phyloP scores from a whole-genome alignment of 805 yeast genomes.

The Lachancea meyersii region DNA sequence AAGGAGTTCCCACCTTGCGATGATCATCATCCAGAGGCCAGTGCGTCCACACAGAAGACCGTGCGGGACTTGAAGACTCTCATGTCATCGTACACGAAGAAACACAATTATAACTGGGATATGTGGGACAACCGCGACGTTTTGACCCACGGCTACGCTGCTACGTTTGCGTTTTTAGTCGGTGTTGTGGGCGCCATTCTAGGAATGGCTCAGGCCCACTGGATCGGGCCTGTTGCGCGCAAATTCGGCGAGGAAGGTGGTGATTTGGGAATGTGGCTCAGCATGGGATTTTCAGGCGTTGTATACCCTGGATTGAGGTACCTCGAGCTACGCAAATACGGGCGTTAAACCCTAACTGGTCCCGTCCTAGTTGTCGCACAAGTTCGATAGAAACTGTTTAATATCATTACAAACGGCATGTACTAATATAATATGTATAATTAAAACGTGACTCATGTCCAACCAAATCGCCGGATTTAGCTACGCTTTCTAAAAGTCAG shows the following conservation, averaged over 20 bases:
- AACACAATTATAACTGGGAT: constrained; percentile 59
- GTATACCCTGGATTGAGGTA: constrained; percentile 62
- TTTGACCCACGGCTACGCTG: constrained; percentile 68
- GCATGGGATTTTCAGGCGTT: constrained; percentile 63
- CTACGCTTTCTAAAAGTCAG: not conserved
- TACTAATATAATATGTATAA: not conserved
- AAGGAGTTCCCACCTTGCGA: constrained; percentile 36
- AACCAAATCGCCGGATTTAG: constrained; percentile 9
- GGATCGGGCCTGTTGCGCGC: constrained; percentile 68
- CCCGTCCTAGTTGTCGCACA: not conserved
- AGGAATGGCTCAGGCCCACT: constrained; percentile 86
- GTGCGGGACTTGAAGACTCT: constrained; percentile 6
- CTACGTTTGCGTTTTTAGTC: constrained; percentile 53
- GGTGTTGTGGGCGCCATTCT: constrained; percentile 80
- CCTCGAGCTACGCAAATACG: constrained; percentile 52
- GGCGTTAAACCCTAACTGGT: constrained; percentile 30
- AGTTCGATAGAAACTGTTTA: too few species aligned
- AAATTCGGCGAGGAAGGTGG: constrained; percentile 63
- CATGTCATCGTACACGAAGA: constrained; percentile 10
- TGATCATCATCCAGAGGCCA: constrained; percentile 4
- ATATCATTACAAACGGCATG: not conserved
- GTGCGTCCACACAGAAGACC: constrained; percentile 6
- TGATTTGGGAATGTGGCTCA: constrained; percentile 76
- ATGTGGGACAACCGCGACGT: constrained; percentile 60
- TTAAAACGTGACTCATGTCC: constrained; percentile 10